Base-by-base conservation (phyloP, 257 asterid species). In the Avicennia marina region DNA sequence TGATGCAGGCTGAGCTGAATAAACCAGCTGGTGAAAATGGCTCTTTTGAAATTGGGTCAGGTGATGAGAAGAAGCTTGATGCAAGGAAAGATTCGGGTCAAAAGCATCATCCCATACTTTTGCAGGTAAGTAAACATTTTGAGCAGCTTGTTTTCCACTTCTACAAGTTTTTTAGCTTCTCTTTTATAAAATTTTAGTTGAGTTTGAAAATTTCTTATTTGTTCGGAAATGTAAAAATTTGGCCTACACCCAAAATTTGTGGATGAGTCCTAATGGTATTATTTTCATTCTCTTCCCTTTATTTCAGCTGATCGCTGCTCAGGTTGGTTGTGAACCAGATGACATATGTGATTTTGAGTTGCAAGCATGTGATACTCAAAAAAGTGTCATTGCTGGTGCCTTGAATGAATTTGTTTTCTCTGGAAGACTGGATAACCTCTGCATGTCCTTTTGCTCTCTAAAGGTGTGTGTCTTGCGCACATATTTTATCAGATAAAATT, bases 301-400 rank as follows among this genome's bases (percentile, higher is more conserved):
- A 38, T 71, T 60, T 47, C 81, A 93, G 98, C 77, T 84, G 67
- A 78, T 93, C 70, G 88, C 96, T 29, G 60, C 77, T 58, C 75
- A 86, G 71, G 74, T 80, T 63, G 86, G 86, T 15, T 89, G 95
- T 72, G 72, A 72, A 50, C 94, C 91, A n/a, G 83, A 77, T n/a
- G 95, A 80, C 62, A 89, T 93, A 64, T 86, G 89, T 67, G 98
- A 93, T 66, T 93, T 88, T 77, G 97, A 93, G 75, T 67, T 88
- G 76, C 98, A 91, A 88, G 89, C 85, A 53, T 91, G 94, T 50
- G 97, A 93, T 73, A 84, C 94, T 70, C 98, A 89, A 63, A 85
- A 87, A 60, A 93, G 98, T 76, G 63, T 74, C 48, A 75, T 93
- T 41, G 97, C 81, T 48, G 97, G 98, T 42, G 96, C 96, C 9